phyloP scores from a whole-genome alignment of 225 moss, liverwort and hornwort genomes.

The Takakia lepidozioides region DNA sequence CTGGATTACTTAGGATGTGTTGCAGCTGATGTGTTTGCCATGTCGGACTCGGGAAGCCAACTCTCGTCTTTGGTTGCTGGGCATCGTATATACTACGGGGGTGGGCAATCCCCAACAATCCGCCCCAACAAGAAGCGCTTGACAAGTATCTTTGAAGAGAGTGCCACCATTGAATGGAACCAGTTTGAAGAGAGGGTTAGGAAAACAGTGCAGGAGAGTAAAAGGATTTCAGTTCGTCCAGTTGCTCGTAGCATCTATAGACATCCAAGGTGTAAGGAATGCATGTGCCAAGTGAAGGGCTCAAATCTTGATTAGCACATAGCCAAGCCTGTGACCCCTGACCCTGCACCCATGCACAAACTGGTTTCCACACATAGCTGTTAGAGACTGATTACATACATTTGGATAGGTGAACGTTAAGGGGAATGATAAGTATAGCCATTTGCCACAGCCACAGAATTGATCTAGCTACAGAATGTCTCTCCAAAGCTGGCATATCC shows the following conservation, averaged over 20 bases:
- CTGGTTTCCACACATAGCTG: too few relatives aligned
- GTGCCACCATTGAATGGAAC: constrained; percentile 64
- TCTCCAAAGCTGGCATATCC: too few relatives aligned
- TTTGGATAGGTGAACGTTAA: too few relatives aligned
- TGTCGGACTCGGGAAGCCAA: constrained; percentile 75
- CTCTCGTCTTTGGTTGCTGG: constrained; percentile 64
- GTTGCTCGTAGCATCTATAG: constrained; percentile 48
- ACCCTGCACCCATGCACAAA: too few relatives aligned
- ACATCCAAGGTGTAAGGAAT: constrained; percentile 67
- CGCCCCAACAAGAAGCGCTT: constrained; percentile 48
- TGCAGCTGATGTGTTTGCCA: constrained; percentile 61
- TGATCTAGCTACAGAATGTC: too few relatives aligned
- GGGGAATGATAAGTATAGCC: too few relatives aligned
- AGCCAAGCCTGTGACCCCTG: too few relatives aligned
- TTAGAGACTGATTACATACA: too few relatives aligned
- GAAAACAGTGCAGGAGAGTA: constrained; percentile 38
- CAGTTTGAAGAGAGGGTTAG: constrained; percentile 45
- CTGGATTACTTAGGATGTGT: constrained; percentile 70
- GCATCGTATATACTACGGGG: constrained; percentile 54
- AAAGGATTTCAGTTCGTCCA: constrained; percentile 27
- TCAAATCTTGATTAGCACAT: constrained; percentile 7
- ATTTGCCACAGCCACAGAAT: too few relatives aligned
- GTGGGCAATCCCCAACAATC: constrained; percentile 49
- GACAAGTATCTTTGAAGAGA: constrained; percentile 25
- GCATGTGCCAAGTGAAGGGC: constrained; percentile 57